A percentile compares a stretch with the other conserved stretches of the same genome.
Conservation (phyloP, 2,329 filamentous ascomycete genomes). For the Lecanicillium sp. region DNA sequence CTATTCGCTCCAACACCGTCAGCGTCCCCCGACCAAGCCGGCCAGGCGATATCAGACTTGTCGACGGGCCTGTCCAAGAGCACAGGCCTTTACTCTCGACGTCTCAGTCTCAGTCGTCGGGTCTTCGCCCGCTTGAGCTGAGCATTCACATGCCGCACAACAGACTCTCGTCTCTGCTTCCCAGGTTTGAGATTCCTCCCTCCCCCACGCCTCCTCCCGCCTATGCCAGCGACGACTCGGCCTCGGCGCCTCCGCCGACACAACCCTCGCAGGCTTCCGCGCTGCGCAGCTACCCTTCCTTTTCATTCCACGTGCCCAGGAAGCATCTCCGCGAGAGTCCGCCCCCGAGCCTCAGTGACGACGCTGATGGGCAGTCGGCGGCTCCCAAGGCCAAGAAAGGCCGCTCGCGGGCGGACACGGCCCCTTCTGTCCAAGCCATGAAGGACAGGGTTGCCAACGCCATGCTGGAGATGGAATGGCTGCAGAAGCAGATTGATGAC, state of each 20-base stretch:
- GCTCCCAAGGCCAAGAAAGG: constrained; percentile 28
- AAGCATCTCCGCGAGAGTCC: constrained; percentile 23
- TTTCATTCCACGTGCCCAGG: constrained; percentile 49
- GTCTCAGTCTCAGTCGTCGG: too few species aligned
- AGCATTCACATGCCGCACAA: constrained; percentile 38
- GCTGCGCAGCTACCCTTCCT: constrained; percentile 40
- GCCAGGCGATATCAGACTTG: too few species aligned
- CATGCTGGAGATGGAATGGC: constrained; percentile 49
- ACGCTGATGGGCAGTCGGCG: not conserved
- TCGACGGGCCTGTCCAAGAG: not conserved
- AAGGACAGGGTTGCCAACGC: constrained; percentile 49
- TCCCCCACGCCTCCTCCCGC: constrained; percentile 23
- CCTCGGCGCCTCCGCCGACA: too few species aligned
- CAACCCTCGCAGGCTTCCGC: too few species aligned
- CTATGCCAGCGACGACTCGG: constrained; percentile 22
- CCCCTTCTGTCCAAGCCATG: constrained; percentile 41
- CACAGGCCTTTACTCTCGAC: constrained; percentile 18
- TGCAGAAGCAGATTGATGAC: constrained; percentile 53
- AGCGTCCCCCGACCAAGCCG: too few species aligned
- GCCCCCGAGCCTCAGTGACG: not conserved
- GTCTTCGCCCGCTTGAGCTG: constrained; percentile 46
- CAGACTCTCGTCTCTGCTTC: constrained; percentile 47
- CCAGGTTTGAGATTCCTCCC: constrained; percentile 37
- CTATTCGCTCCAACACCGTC: too few species aligned
- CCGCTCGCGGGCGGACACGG: constrained; percentile 34